Evolutionary conservation across 345 rosid species (phyloP).

Genomic region (Boechera retrofracta): DNA sequence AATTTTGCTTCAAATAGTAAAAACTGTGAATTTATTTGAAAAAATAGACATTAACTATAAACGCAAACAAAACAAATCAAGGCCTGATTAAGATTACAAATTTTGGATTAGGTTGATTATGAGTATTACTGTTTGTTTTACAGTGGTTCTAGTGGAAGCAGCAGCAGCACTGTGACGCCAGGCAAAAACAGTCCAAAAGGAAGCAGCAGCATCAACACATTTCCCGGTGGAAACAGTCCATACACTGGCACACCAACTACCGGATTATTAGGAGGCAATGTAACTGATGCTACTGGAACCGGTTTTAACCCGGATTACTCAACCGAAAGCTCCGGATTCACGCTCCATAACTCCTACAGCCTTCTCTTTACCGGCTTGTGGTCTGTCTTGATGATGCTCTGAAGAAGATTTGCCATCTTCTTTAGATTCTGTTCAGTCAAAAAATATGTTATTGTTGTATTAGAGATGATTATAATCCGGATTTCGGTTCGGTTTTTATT

Average conservation of each 20-base stretch:
- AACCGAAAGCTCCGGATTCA: slow-evolving; percentile 35
- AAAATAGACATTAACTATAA: not conserved
- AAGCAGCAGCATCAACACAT: slow-evolving; percentile 35
- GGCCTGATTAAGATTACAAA: not conserved
- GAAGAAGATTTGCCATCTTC: not conserved
- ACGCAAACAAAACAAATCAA: not conserved
- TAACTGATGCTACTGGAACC: slow-evolving; percentile 42
- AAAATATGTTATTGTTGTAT: slow-evolving; percentile 1
- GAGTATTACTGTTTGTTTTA: slow-evolving; percentile 23
- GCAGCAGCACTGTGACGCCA: slow-evolving; percentile 39
- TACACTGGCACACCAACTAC: slow-evolving; percentile 47
- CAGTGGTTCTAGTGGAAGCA: slow-evolving; percentile 34
- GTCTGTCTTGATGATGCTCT: slow-evolving; percentile 35
- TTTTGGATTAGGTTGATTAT: not conserved
- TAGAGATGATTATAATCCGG: not conserved
- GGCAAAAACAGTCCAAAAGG: slow-evolving; percentile 45
- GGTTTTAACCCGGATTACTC: slow-evolving; percentile 48
- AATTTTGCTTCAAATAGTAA: not conserved
- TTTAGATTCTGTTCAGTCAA: slow-evolving; percentile 7
- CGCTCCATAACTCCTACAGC: slow-evolving; percentile 6
- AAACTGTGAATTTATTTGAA: not conserved
- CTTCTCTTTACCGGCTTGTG: slow-evolving; percentile 7
- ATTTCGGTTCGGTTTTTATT: not conserved
- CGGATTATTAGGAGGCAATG: slow-evolving; percentile 41
- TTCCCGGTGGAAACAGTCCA: slow-evolving; percentile 46